Percentiles rank a stretch among this genome's conserved stretches.
These are phyloP conservation scores for Phaeophleospora eucalypticola DNA, from an alignment of 2,329 filamentous ascomycete genomes.

Conservation along the genomic window DNA sequence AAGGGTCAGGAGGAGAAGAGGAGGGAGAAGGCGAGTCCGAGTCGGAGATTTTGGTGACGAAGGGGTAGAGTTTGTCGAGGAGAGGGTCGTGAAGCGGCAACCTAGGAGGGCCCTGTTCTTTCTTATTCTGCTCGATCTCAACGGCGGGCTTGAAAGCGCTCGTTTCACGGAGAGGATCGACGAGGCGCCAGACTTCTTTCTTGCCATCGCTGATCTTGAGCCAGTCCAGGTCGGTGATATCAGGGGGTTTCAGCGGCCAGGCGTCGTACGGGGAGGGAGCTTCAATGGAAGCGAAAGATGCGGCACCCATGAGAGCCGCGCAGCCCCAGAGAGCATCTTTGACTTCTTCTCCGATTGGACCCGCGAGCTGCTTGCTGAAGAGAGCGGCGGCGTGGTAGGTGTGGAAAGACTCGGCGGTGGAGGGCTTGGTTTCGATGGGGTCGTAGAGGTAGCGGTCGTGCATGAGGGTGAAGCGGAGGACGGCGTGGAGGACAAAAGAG, in stretches of 20 bases:
- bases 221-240: slow-evolving; percentile 53
- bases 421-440: slow-evolving; percentile 18
- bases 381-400: slow-evolving; percentile 46
- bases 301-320: slow-evolving; percentile 45
- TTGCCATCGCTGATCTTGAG: slow-evolving; percentile 56
- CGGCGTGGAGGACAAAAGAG: slow-evolving; percentile 53
- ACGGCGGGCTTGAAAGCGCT: slow-evolving; percentile 44
- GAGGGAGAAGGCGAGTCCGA: slow-evolving; percentile 19
- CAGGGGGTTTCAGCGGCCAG: slow-evolving; percentile 53
- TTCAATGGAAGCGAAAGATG: slow-evolving; percentile 46
- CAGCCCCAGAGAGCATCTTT: slow-evolving; percentile 48
- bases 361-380: slow-evolving; percentile 43
- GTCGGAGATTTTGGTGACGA: slow-evolving; percentile 21
- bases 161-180: slow-evolving; percentile 46
- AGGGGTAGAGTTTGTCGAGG: slow-evolving; percentile 17
- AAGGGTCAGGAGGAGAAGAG: slow-evolving; percentile 26
- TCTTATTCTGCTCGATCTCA: slow-evolving; percentile 11
- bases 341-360: slow-evolving; percentile 35
- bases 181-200: slow-evolving; percentile 49
- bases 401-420: slow-evolving; percentile 42
- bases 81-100: slow-evolving; percentile 9
- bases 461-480: slow-evolving; percentile 50
- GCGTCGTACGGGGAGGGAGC: slow-evolving; percentile 41
- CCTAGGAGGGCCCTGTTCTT: slow-evolving; percentile 2
- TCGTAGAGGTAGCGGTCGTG: slow-evolving; percentile 48